Conservation (phyloP, 495 filamentous ascomycete species). For the Trichoderma gamsii region DNA sequence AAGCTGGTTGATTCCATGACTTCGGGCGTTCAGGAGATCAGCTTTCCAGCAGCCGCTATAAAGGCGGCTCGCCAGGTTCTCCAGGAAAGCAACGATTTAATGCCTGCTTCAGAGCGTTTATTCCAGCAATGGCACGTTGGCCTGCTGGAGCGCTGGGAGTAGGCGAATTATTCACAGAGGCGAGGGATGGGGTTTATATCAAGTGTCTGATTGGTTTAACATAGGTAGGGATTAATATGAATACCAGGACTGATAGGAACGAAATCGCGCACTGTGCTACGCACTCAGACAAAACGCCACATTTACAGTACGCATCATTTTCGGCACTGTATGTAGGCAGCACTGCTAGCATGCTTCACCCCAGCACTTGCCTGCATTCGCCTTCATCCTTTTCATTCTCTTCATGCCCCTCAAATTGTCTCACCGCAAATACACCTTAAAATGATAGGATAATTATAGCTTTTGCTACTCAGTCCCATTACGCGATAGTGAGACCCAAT, state of each 20-base stretch:
- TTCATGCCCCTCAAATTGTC: neutral
- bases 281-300: neutral
- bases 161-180: neutral
- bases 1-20: constrained; percentile 47
- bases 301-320: neutral
- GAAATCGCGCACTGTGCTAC: neutral
- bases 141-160: constrained; percentile 13
- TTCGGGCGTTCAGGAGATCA: constrained; percentile 59
- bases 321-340: neutral
- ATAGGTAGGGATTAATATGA: neutral
- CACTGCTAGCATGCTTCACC: neutral
- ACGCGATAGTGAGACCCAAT: neutral
- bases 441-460: too few species aligned
- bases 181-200: neutral
- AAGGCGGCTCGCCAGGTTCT: constrained; percentile 4
- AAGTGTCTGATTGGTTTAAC: neutral
- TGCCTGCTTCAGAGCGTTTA: constrained; percentile 9
- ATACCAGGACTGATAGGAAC: neutral
- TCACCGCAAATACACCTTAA: too few species aligned
- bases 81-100: neutral
- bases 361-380: neutral
- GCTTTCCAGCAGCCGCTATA: constrained; percentile 48
- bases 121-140: constrained; percentile 16
- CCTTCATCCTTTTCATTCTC: neutral
- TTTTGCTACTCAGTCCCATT: too few species aligned